phyloP scores from a whole-genome alignment of 2,329 filamentous ascomycete genomes.

The Penicillium olsonii region DNA sequence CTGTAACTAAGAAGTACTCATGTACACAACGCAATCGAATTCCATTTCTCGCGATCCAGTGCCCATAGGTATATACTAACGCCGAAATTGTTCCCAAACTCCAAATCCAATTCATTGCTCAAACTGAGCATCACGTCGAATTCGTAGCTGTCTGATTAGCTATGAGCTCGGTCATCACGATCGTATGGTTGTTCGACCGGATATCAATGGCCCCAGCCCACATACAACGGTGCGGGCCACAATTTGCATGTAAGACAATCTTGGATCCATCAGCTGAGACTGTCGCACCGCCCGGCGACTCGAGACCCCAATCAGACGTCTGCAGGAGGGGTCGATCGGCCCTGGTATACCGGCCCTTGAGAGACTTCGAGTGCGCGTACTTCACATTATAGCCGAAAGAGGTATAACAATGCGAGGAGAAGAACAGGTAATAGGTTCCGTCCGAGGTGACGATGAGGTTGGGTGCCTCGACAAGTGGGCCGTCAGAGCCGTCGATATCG shows the following conservation, averaged over 20 bases:
- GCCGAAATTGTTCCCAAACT: background rate
- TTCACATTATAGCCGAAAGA: slow-evolving; percentile 58
- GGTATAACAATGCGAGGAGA: slow-evolving; percentile 60
- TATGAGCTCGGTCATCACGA: slow-evolving; percentile 12
- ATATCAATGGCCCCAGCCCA: slow-evolving; percentile 28
- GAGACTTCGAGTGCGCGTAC: slow-evolving; percentile 53
- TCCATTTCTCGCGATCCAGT: background rate
- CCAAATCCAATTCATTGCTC: background rate
- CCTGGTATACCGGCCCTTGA: slow-evolving; percentile 40
- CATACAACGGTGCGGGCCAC: slow-evolving; percentile 27
- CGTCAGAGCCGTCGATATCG: slow-evolving; percentile 62
- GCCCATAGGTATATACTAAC: background rate
- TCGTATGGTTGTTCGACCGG: slow-evolving; percentile 14
- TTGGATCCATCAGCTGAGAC: slow-evolving; percentile 26
- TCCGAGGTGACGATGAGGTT: slow-evolving; percentile 41
- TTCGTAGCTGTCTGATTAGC: slow-evolving; percentile 1
- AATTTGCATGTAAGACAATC: slow-evolving; percentile 36
- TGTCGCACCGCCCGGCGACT: slow-evolving; percentile 29
- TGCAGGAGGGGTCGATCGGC: slow-evolving; percentile 33
- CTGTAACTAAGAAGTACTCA: no score
- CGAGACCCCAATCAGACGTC: slow-evolving; percentile 30
- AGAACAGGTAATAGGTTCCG: slow-evolving; percentile 60
- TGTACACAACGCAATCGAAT: background rate
- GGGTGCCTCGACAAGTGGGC: slow-evolving; percentile 64
- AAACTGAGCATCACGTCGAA: background rate